Conservation (phyloP, 2,329 filamentous ascomycete species). For the Nectriaceae sp. region DNA sequence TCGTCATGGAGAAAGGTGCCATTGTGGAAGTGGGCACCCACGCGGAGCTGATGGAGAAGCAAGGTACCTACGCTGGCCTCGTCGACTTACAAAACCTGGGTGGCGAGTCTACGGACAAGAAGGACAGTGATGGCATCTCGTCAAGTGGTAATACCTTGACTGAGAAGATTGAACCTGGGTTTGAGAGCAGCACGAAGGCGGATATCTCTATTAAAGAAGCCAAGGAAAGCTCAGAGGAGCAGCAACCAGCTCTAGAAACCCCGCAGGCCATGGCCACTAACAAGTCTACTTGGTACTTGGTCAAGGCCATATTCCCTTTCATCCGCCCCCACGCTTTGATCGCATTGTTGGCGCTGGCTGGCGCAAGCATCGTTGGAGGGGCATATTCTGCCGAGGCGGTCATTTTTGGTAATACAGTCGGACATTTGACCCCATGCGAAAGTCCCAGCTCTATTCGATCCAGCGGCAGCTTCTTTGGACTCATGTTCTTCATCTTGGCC, state of each 20-base stretch:
- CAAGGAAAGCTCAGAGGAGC: no score
- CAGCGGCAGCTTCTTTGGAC: slow-evolving; percentile 47
- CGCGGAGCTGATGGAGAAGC: slow-evolving; percentile 53
- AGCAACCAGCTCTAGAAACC: no score
- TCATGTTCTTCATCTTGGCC: slow-evolving; percentile 55
- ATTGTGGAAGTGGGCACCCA: slow-evolving; percentile 65
- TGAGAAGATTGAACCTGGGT: no score
- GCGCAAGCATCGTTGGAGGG: slow-evolving; percentile 52
- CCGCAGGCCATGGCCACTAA: no score
- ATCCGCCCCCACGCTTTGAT: slow-evolving; percentile 40
- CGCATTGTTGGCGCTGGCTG: slow-evolving; percentile 14
- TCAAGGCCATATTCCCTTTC: slow-evolving; percentile 30
- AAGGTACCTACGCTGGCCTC: slow-evolving; percentile 50
- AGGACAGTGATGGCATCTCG: no score
- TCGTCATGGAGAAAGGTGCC: slow-evolving; percentile 63
- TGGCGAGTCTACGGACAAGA: no score
- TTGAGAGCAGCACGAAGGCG: no score
- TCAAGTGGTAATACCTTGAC: no score
- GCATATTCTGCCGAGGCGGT: slow-evolving; percentile 53
- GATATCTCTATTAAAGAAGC: no score
- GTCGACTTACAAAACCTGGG: no score
- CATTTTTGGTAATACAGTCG: slow-evolving; percentile 43
- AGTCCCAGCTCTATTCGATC: slow-evolving; percentile 36
- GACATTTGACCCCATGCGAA: slow-evolving; percentile 39
- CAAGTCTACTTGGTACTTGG: no score